Percentiles rank a stretch among this genome's conserved stretches.
These are phyloP conservation scores for Huntiella omanensis DNA, from an alignment of 2,329 filamentous ascomycete species.

Conservation along the genomic window DNA sequence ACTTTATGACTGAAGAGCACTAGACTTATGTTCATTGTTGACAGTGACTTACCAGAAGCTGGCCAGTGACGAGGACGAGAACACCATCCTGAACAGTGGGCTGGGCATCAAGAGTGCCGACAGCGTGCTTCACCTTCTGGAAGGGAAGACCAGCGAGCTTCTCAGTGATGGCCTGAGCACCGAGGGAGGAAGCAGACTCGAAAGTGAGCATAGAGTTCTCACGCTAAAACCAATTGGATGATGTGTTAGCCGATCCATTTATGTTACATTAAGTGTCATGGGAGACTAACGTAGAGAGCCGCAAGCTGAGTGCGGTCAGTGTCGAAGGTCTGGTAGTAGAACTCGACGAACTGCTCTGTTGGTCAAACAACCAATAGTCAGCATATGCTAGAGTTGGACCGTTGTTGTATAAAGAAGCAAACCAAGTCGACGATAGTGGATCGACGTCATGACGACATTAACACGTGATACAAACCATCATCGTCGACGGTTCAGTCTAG, in stretches of 20 bases:
- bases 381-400: no score
- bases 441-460: neutral
- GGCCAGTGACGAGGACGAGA: slow-evolving; percentile 74
- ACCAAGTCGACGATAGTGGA: neutral
- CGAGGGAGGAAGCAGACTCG: slow-evolving; percentile 50
- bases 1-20: neutral
- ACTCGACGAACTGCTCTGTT: slow-evolving; percentile 68
- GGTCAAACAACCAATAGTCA: no score
- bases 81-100: slow-evolving; percentile 51
- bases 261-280: neutral
- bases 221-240: slow-evolving; percentile 33
- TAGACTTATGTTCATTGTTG: neutral
- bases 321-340: slow-evolving; percentile 87
- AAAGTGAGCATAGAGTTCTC: slow-evolving; percentile 86
- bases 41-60: slow-evolving; percentile 48
- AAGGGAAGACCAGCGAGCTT: slow-evolving; percentile 71
- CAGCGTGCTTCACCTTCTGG: slow-evolving; percentile 59
- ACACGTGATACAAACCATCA: no score
- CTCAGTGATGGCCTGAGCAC: slow-evolving; percentile 47
- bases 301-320: slow-evolving; percentile 43
- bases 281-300: slow-evolving; percentile 59
- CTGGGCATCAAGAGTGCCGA: slow-evolving; percentile 67
- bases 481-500: no score
- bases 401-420: neutral
- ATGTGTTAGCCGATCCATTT: neutral